A percentile compares a stretch with the other conserved stretches of the same genome.
Evolutionary conservation across 768 basidiomycete species (phyloP).

Genomic region (Suillus occidentalis): DNA sequence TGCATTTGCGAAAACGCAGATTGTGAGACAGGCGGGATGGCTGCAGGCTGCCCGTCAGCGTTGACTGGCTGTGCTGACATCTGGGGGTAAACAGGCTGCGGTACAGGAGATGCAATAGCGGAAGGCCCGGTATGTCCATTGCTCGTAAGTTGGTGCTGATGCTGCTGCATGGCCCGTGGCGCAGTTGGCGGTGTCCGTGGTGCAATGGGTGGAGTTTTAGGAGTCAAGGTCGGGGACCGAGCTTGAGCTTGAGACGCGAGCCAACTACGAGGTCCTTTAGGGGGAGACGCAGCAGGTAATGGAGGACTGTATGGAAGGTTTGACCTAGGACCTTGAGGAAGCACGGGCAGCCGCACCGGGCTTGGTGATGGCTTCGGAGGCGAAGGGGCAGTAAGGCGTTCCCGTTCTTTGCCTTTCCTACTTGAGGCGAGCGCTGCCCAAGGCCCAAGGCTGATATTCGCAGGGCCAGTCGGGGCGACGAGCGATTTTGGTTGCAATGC

Average conservation of each 20-base stretch:
- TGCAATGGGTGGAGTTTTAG: slow-evolving; percentile 2
- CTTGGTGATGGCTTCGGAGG: not conserved
- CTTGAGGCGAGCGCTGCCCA: slow-evolving; percentile 5
- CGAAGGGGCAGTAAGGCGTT: not conserved
- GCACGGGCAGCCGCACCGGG: not conserved
- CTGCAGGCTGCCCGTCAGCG: not conserved
- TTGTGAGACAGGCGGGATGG: not conserved
- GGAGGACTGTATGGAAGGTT: slow-evolving; percentile 2
- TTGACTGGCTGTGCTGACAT: not conserved
- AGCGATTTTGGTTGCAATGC: not conserved
- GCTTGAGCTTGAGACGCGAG: not conserved
- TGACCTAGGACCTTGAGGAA: slow-evolving; percentile 2
- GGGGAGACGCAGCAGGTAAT: not conserved
- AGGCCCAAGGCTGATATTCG: not conserved
- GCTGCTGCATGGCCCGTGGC: slow-evolving; percentile 6
- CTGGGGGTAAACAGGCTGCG: not conserved
- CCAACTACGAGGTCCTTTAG: slow-evolving; percentile 6
- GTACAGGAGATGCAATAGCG: not conserved
- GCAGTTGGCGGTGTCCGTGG: slow-evolving; percentile 2
- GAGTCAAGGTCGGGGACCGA: not conserved
- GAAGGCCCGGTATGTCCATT: slow-evolving; percentile 1
- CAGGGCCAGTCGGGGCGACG: not conserved
- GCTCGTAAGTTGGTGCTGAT: not conserved
- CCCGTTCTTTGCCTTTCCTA: slow-evolving; percentile 5
- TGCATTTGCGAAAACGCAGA: not conserved